A percentile compares a stretch with the other conserved stretches of the same genome.
Evolutionary conservation across 2,329 filamentous ascomycete species (phyloP).

Genomic region (Penicillium sp.): DNA sequence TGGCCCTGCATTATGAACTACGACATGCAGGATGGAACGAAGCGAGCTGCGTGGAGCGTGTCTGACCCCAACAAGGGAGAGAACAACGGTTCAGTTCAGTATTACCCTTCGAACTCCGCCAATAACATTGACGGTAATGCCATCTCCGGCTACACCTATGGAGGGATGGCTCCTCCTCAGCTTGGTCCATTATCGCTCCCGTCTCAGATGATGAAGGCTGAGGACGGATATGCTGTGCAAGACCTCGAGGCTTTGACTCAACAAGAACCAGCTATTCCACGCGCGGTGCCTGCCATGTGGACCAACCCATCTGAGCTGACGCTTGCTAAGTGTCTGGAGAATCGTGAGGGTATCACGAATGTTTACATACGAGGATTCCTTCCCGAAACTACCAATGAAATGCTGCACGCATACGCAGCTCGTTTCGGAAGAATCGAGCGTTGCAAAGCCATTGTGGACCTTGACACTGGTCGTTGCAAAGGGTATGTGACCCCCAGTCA

Average conservation of each 20-base stretch:
- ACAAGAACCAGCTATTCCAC: slow-evolving; percentile 77
- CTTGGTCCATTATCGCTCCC: slow-evolving; percentile 41
- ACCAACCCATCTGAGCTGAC: slow-evolving; percentile 81
- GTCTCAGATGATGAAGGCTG: slow-evolving; percentile 47
- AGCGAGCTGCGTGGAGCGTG: slow-evolving; percentile 41
- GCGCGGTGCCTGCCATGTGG: slow-evolving; percentile 81
- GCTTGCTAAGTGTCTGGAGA: slow-evolving; percentile 89
- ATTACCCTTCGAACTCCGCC: slow-evolving; percentile 54
- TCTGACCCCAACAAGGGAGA: slow-evolving; percentile 50
- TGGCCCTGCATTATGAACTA: slow-evolving; percentile 36
- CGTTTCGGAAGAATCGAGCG: slow-evolving; percentile 93
- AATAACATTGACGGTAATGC: slow-evolving; percentile 56
- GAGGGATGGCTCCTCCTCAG: slow-evolving; percentile 60
- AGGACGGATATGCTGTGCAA: slow-evolving; percentile 45
- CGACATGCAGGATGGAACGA: slow-evolving; percentile 38
- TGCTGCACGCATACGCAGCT: slow-evolving; percentile 73
- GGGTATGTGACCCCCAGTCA: slow-evolving; percentile 58
- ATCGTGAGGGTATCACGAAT: slow-evolving; percentile 91
- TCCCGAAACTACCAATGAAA: slow-evolving; percentile 89
- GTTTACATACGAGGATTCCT: slow-evolving; percentile 97
- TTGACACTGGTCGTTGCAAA: slow-evolving; percentile 89
- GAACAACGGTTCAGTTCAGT: slow-evolving; percentile 57
- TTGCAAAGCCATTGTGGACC: slow-evolving; percentile 97
- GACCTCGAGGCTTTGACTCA: slow-evolving; percentile 63
- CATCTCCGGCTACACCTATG: slow-evolving; percentile 50